A percentile compares a stretch with the other conserved stretches of the same genome.
These are phyloP conservation scores for Amphirosellinia nigrospora DNA, from an alignment of 495 filamentous ascomycete species.

Conservation along the genomic window DNA sequence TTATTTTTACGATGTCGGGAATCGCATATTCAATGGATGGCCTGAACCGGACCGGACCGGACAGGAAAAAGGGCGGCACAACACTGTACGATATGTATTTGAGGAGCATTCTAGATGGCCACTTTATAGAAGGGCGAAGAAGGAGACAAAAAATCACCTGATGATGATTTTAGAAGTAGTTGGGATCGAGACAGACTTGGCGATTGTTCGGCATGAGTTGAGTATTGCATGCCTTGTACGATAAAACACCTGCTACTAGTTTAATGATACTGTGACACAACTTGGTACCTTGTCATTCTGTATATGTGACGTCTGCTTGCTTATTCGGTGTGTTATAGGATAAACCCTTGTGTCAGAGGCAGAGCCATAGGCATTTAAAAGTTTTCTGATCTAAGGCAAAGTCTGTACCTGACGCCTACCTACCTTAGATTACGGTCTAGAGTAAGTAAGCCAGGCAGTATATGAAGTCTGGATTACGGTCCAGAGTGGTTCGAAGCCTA, in stretches of 20 bases:
- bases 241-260: background rate
- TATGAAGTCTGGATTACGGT: no score
- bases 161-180: background rate
- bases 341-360: no score
- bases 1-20: background rate
- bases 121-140: slow-evolving; percentile 14
- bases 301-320: no score
- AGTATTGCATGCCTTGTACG: background rate
- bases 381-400: no score
- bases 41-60: slow-evolving; percentile 2
- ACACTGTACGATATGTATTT: background rate
- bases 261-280: no score
- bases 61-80: background rate
- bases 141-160: background rate
- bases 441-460: no score
- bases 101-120: slow-evolving; percentile 15
- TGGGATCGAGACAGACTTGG: background rate
- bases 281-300: no score
- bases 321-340: no score
- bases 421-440: no score
- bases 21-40: background rate
- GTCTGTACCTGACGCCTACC: no score
- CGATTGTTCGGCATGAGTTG: background rate
- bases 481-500: no score
- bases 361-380: no score